phyloP scores from a whole-genome alignment of 148 eudicot genomes.

The Hydrangea macrophylla region DNA sequence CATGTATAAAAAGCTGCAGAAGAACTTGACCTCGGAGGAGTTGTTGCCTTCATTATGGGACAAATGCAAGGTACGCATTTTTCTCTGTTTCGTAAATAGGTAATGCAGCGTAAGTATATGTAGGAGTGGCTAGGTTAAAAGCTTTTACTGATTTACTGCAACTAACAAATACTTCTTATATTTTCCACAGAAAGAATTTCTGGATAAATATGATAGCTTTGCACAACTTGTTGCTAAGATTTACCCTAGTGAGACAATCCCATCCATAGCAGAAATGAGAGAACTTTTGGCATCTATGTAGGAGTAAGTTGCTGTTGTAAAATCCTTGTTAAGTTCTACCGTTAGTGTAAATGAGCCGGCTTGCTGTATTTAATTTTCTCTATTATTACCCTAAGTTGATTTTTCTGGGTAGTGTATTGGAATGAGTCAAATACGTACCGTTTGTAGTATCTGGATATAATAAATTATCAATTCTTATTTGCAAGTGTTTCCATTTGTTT shows the following conservation, averaged over 20 bases:
- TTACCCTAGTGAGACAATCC: conserved; percentile 71
- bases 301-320: not conserved
- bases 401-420: not conserved
- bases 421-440: not conserved
- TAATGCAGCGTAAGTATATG: too few species aligned
- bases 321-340: not conserved
- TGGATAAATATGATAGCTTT: conserved; percentile 90
- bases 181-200: conserved; percentile 77
- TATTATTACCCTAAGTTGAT: not conserved
- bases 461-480: too few species aligned
- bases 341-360: not conserved
- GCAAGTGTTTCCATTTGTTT: too few species aligned
- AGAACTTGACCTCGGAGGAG: conserved; percentile 85
- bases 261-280: conserved; percentile 76
- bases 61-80: conserved; percentile 79
- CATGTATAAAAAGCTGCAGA: conserved; percentile 87
- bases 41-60: conserved; percentile 92
- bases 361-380: not conserved
- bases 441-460: not conserved
- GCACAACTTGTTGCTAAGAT: conserved; percentile 82
- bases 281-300: conserved; percentile 77
- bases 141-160: not conserved
- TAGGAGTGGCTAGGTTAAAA: too few species aligned
- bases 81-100: not conserved
- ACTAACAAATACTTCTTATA: conserved; percentile 2